phyloP scores from a whole-genome alignment of 2,329 filamentous ascomycete species.

The Xylariaceae sp. region DNA sequence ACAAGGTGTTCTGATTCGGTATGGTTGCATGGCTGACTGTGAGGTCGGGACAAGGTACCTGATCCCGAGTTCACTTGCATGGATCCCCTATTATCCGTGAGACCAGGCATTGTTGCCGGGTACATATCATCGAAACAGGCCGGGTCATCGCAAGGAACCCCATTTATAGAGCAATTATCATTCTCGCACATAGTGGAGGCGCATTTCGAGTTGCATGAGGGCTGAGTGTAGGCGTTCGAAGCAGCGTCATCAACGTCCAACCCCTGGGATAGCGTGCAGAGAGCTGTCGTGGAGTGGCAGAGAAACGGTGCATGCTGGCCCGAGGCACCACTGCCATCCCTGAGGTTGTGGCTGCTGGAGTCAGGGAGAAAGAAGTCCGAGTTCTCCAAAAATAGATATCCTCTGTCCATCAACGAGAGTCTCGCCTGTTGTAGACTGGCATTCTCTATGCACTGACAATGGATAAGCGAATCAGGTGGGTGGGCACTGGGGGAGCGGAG shows the following conservation, averaged over 20 bases:
- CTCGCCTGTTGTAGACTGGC: not conserved
- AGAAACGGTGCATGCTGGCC: constrained; percentile 4
- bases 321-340: constrained; percentile 1
- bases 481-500: not conserved
- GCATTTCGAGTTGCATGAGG: constrained; percentile 20
- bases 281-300: constrained; percentile 17
- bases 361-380: not conserved
- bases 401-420: not conserved
- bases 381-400: not conserved
- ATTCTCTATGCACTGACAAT: constrained; percentile 13
- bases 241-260: constrained; percentile 20
- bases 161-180: constrained; percentile 26
- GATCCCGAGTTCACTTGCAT: not conserved
- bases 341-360: constrained; percentile 1
- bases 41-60: constrained; percentile 3
- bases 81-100: not conserved
- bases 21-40: constrained; percentile 26
- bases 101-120: constrained; percentile 4
- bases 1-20: constrained; percentile 30
- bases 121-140: constrained; percentile 22
- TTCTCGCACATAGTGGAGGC: constrained; percentile 28
- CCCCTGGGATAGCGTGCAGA: constrained; percentile 11
- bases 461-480: constrained; percentile 2
- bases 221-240: constrained; percentile 22
- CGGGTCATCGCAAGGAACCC: constrained; percentile 27